Evolutionary conservation across 768 basidiomycete species (phyloP).

Genomic region (Steccherinum ochraceum): DNA sequence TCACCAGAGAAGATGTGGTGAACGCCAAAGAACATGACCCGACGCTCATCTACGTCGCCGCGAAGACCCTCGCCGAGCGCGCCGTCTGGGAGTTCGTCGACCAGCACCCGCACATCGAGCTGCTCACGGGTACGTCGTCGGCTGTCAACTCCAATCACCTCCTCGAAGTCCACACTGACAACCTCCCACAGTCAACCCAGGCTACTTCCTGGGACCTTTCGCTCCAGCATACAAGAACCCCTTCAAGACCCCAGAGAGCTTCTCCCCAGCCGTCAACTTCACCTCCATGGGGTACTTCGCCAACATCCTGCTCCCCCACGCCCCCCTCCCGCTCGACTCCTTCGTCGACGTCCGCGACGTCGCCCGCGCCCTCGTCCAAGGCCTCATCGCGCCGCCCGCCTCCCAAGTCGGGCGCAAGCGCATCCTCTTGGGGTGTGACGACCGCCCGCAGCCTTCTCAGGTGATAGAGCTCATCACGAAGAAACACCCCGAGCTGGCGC

Average conservation of each 20-base stretch:
- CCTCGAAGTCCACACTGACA: neutral
- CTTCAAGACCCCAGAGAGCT: conserved; percentile 4
- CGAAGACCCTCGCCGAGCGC: conserved; percentile 28
- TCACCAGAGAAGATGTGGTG: conserved; percentile 16
- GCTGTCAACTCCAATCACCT: neutral
- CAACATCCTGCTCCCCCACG: conserved; percentile 4
- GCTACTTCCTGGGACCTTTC: conserved; percentile 32
- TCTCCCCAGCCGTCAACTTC: conserved; percentile 7
- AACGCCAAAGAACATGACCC: conserved; percentile 9
- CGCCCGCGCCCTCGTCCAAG: conserved; percentile 21
- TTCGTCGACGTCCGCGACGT: no score
- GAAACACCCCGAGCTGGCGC: no score
- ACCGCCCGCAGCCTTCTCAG: no score
- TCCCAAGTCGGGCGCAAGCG: conserved; percentile 11
- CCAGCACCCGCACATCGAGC: conserved; percentile 28
- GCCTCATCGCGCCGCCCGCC: conserved; percentile 6
- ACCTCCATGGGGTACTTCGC: conserved; percentile 5
- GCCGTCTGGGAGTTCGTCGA: conserved; percentile 34
- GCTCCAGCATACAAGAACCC: conserved; percentile 13
- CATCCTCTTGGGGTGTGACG: conserved; percentile 1
- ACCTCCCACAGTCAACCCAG: conserved; percentile 32
- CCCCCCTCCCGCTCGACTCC: neutral
- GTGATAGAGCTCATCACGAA: no score
- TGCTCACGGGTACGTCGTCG: conserved; percentile 29
- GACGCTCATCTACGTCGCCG: conserved; percentile 4